Evolutionary conservation across 148 eudicot species (phyloP).

Genomic region (Polygonum maritimum): DNA sequence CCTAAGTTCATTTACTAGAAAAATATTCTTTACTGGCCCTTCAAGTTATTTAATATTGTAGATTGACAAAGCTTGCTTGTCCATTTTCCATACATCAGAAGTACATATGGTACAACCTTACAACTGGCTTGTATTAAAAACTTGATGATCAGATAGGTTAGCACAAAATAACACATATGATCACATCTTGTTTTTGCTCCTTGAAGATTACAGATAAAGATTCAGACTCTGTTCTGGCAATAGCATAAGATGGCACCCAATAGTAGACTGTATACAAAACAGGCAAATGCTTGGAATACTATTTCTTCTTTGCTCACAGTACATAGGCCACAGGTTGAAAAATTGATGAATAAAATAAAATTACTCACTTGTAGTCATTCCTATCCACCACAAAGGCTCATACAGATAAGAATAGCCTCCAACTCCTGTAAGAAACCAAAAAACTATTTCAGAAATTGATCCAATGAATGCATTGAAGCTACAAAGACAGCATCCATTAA

Average conservation of each 20-base stretch:
- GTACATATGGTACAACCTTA: background rate
- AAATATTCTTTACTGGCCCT: background rate
- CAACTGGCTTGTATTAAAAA: background rate
- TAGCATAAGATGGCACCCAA: background rate
- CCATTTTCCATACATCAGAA: background rate
- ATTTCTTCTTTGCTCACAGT: background rate
- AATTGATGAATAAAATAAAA: background rate
- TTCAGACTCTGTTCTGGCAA: background rate
- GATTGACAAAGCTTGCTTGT: background rate
- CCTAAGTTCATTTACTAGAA: background rate
- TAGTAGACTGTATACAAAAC: background rate
- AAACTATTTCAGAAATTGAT: background rate
- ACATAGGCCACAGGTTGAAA: background rate
- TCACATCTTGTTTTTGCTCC: background rate
- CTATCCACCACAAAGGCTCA: constrained; percentile 92
- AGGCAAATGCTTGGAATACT: background rate
- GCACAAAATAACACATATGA: background rate
- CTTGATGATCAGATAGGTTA: background rate
- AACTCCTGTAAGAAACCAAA: constrained; percentile 38
- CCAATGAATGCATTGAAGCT: background rate
- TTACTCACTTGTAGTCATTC: constrained; percentile 84
- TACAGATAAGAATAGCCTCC: constrained; percentile 84
- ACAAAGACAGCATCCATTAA: background rate
- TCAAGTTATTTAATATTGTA: background rate
- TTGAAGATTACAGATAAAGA: background rate